phyloP scores from a whole-genome alignment of 2,329 filamentous ascomycete species.

The Claviceps paspali region DNA sequence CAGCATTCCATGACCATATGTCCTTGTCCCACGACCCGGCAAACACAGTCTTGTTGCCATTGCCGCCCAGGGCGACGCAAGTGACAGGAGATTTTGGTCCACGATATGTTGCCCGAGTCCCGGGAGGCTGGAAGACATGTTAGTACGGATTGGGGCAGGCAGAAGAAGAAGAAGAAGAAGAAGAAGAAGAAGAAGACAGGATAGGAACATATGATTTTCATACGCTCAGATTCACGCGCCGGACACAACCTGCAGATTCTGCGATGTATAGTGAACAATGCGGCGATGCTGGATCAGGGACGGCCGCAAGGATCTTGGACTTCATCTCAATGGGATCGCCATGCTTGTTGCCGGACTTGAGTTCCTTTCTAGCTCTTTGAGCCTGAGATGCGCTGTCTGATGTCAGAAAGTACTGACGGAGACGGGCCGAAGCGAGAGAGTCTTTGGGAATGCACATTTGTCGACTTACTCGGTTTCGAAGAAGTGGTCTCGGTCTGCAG shows the following conservation, averaged over 20 bases:
- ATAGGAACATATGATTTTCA: not conserved
- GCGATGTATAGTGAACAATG: slow-evolving; percentile 56
- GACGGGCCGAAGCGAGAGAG: not conserved
- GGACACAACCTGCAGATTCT: slow-evolving; percentile 71
- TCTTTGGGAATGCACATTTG: no score
- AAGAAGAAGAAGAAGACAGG: not conserved
- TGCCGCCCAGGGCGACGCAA: slow-evolving; percentile 51
- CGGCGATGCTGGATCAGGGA: slow-evolving; percentile 48
- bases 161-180: not conserved
- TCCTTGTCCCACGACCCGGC: slow-evolving; percentile 91
- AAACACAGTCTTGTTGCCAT: slow-evolving; percentile 47
- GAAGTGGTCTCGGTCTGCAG: slow-evolving; percentile 64
- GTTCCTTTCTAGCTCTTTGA: slow-evolving; percentile 44
- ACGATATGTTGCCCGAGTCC: slow-evolving; percentile 35
- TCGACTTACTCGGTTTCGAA: slow-evolving; percentile 74
- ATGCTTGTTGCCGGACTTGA: slow-evolving; percentile 60
- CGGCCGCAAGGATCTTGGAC: slow-evolving; percentile 71
- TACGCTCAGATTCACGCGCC: slow-evolving; percentile 34
- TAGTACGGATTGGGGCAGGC: not conserved
- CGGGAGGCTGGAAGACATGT: slow-evolving; percentile 15
- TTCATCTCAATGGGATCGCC: slow-evolving; percentile 67
- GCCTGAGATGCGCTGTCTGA: slow-evolving; percentile 31
- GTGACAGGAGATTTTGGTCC: slow-evolving; percentile 71
- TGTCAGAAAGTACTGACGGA: not conserved
- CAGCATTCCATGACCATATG: slow-evolving; percentile 70